phyloP scores from a whole-genome alignment of 768 basidiomycete genomes.

The Tricholomella constricta region DNA sequence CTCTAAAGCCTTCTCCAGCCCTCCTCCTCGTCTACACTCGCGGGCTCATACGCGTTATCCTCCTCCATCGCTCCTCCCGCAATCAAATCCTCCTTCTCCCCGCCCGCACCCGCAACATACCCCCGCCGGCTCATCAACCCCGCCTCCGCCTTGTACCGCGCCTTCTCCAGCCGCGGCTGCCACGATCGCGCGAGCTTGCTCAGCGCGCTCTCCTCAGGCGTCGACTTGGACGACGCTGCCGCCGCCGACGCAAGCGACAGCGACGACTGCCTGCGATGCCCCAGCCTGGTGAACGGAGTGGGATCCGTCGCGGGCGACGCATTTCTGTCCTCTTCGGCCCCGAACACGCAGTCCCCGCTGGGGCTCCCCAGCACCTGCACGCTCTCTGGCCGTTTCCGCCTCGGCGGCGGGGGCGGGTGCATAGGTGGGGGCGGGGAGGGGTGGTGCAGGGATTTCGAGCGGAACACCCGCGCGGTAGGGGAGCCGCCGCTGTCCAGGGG shows the following conservation, averaged over 20 bases:
- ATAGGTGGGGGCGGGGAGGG: slow-evolving; percentile 35
- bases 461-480: slow-evolving; percentile 42
- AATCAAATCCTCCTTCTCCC: slow-evolving; percentile 17
- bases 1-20: slow-evolving; percentile 20
- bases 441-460: slow-evolving; percentile 60
- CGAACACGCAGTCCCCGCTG: not conserved
- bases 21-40: slow-evolving; percentile 52
- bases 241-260: not conserved
- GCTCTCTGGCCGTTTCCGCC: slow-evolving; percentile 64
- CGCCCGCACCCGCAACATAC: slow-evolving; percentile 42
- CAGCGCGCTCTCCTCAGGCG: slow-evolving; percentile 7
- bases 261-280: slow-evolving; percentile 2
- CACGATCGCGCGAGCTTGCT: slow-evolving; percentile 28
- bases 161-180: slow-evolving; percentile 60
- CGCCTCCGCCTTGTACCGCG: slow-evolving; percentile 72
- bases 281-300: slow-evolving; percentile 8
- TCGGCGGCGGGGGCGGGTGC: slow-evolving; percentile 36
- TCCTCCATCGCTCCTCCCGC: not conserved
- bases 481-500: slow-evolving; percentile 26
- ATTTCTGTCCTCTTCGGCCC: not conserved
- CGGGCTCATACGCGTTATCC: slow-evolving; percentile 57
- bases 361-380: slow-evolving; percentile 44
- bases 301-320: not conserved
- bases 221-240: not conserved
- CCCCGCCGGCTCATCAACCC: slow-evolving; percentile 63